Conservation (phyloP, 495 filamentous ascomycete genomes). For the Parmelia sp. region DNA sequence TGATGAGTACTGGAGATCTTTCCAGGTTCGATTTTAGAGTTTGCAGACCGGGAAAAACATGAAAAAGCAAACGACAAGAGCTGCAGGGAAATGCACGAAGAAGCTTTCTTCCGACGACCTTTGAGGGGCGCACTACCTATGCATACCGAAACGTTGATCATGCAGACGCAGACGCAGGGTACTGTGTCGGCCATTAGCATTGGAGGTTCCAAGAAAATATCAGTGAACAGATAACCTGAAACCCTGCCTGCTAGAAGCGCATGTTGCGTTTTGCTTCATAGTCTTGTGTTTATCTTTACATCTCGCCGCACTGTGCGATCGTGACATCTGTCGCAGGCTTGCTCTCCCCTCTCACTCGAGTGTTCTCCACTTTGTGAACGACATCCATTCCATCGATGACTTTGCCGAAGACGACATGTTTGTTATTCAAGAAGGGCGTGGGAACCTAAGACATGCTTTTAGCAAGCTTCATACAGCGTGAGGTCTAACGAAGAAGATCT, state of each 20-base stretch:
- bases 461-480: neutral
- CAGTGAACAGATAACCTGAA: neutral
- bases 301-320: slow-evolving; percentile 82
- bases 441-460: slow-evolving; percentile 33
- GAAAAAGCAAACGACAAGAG: neutral
- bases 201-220: neutral
- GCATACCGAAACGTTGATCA: neutral
- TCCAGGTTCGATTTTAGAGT: neutral
- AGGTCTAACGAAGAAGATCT: neutral
- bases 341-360: slow-evolving; percentile 70
- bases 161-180: neutral
- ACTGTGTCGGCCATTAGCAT: neutral
- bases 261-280: neutral
- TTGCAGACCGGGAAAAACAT: neutral
- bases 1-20: neutral
- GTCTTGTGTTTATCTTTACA: slow-evolving; percentile 43
- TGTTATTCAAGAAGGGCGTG: slow-evolving; percentile 83
- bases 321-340: slow-evolving; percentile 80
- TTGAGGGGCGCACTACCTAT: neutral
- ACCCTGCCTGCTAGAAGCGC: neutral
- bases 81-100: neutral
- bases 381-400: slow-evolving; percentile 89
- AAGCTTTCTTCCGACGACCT: neutral
- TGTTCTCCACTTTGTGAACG: slow-evolving; percentile 80
- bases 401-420: slow-evolving; percentile 93